Evolutionary conservation across 345 rosid genomes (phyloP), one percentile per base, ranked within the genome.

Genomic region (Rhodomyrtus tomentosa): DNA sequence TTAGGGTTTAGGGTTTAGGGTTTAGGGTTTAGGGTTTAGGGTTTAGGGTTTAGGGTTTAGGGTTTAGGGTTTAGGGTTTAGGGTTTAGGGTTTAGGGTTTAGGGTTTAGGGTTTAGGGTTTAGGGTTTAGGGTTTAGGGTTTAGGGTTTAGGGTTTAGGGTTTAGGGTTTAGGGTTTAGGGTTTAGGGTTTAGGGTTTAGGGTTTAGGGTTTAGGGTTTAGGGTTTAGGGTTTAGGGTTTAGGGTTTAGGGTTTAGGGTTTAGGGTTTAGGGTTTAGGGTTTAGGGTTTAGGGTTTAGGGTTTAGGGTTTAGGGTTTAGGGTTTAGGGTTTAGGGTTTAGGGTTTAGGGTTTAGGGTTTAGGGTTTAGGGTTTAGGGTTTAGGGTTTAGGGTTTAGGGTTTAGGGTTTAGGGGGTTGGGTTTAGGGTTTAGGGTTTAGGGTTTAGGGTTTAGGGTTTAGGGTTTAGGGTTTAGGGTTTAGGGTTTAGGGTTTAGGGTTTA

Each of bases 1-100:
- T 85, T 87, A 85, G 86, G 87, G 87, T 72, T 85, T 88, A 52
- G 87, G 87, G 87, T 85, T 87, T 45, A n/a, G n/a, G n/a, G n/a
- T n/a, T n/a, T n/a, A n/a, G n/a, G 85, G 76, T 82, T 85, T 54
- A 83, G 85, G 89, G 55, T n/a, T 85, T 85, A 58, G 84, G 85
- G 83, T 83, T 83, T 82, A 80, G 87, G 87, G 82, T 76, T 82
- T 76, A 50, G 81, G 87, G n/a, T n/a, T n/a, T n/a, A 79, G 54
- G 89, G 83, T 56, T 85, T 85, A 45, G 86, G 87, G 87, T 85
- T 83, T 83, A 80, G n/a, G 85, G 87, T 84, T 83, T 87, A 82
- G 85, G 89, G 87, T 85, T 85, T 80, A 50, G 82, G 82, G 87
- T 81, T 83, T 86, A 73, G 86, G 87, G 84, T 86, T 88, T 58